phyloP scores from a whole-genome alignment of 169 alveolate species.

The Plasmodium yoelii region DNA sequence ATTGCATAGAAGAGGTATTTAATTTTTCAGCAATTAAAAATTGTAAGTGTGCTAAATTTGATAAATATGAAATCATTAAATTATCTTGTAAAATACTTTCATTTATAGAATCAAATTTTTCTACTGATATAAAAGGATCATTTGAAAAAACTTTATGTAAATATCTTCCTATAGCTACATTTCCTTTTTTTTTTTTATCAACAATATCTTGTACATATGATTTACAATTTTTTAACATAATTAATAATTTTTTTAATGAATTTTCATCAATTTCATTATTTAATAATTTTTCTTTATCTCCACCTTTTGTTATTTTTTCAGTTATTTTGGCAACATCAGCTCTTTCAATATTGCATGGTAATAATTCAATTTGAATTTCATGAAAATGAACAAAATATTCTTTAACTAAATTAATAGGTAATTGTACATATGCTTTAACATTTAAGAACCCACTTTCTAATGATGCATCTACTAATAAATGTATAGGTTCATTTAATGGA shows the following conservation, averaged over 20 bases:
- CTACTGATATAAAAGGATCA: slow-evolving; percentile 82
- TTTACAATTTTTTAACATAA: slow-evolving; percentile 75
- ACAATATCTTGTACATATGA: slow-evolving; percentile 79
- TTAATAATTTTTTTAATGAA: slow-evolving; percentile 67
- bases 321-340: slow-evolving; percentile 25
- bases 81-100: slow-evolving; percentile 90
- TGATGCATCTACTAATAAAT: slow-evolving; percentile 91
- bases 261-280: slow-evolving; percentile 72
- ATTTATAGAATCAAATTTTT: slow-evolving; percentile 86
- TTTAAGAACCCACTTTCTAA: slow-evolving; percentile 89
- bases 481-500: slow-evolving; percentile 92
- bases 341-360: slow-evolving; percentile 77
- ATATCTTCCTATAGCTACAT: slow-evolving; percentile 88
- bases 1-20: slow-evolving; percentile 84
- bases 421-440: slow-evolving; percentile 89
- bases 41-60: slow-evolving; percentile 87
- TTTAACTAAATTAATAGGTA: slow-evolving; percentile 86
- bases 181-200: slow-evolving; percentile 77
- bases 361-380: slow-evolving; percentile 88
- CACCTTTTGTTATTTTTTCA: slow-evolving; percentile 14
- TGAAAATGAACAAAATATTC: slow-evolving; percentile 91
- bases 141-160: slow-evolving; percentile 84
- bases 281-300: slow-evolving; percentile 31
- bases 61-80: slow-evolving; percentile 87
- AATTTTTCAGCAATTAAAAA: slow-evolving; percentile 89